A percentile compares a stretch with the other conserved stretches of the same genome.
Evolutionary conservation across 768 basidiomycete genomes (phyloP).

Genomic region (Coprinopsis strossmayeri): DNA sequence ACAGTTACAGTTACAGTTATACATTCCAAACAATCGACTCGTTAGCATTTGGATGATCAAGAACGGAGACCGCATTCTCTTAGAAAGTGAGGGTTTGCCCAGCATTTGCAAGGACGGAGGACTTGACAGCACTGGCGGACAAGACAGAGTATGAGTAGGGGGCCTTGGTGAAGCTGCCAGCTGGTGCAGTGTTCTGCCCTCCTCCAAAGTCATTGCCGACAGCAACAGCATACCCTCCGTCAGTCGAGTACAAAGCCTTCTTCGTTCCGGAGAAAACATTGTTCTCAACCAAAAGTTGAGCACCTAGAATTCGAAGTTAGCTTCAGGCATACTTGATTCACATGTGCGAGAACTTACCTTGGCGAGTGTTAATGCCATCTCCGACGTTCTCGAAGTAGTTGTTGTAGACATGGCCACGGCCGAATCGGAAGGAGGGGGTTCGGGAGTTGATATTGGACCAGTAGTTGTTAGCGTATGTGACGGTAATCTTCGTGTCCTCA

Average conservation of each 20-base stretch:
- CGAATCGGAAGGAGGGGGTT: conserved; percentile 40
- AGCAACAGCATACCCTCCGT: conserved; percentile 34
- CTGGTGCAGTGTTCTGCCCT: conserved; percentile 22
- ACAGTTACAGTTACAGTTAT: too few species aligned
- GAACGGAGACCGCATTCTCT: neutral
- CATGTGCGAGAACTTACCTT: conserved; percentile 16
- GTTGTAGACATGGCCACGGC: conserved; percentile 41
- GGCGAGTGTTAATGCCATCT: conserved; percentile 38
- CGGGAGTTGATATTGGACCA: conserved; percentile 37
- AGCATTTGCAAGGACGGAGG: conserved; percentile 19
- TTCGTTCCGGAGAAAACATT: conserved; percentile 36
- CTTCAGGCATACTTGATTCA: neutral
- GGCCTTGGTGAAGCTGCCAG: conserved; percentile 22
- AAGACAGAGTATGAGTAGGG: conserved; percentile 23
- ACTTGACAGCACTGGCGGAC: conserved; percentile 16
- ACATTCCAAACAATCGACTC: too few species aligned
- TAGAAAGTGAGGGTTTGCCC: conserved; percentile 24
- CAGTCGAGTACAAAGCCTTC: conserved; percentile 35
- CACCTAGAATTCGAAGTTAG: conserved; percentile 9
- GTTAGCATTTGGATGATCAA: too few species aligned
- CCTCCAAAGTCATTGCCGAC: conserved; percentile 26
- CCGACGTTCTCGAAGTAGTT: conserved; percentile 36
- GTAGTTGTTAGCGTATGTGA: conserved; percentile 38
- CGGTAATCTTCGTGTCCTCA: conserved; percentile 32
- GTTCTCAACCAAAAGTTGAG: conserved; percentile 41